A percentile compares a stretch with the other conserved stretches of the same genome.
These are phyloP conservation scores for Corrigiola litoralis DNA, from an alignment of 179 eudicot species.

Conservation along the genomic window DNA sequence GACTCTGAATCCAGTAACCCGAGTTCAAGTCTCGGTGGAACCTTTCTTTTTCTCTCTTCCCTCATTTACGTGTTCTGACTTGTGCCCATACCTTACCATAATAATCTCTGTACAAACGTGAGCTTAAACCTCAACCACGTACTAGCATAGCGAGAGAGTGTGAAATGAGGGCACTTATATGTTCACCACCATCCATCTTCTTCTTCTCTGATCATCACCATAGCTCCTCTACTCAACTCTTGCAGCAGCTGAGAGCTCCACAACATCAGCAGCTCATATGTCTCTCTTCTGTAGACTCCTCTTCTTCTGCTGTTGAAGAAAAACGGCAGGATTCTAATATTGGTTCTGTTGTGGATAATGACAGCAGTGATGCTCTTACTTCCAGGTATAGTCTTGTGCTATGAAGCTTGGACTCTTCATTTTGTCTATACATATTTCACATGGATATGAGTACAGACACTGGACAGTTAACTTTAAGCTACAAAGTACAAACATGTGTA, in stretches of 20 bases:
- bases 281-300: conserved; percentile 8
- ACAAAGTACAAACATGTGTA: no score
- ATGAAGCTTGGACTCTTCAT: neutral
- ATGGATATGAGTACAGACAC: no score
- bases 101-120: neutral
- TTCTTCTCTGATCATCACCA: conserved; percentile 6
- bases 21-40: conserved; percentile 91
- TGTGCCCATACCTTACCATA: no score
- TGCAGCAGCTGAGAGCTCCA: conserved; percentile 4
- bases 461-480: no score
- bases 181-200: neutral
- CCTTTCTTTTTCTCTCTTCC: conserved; percentile 21
- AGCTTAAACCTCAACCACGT: conserved; percentile 12
- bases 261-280: neutral
- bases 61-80: neutral
- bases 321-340: conserved; percentile 5
- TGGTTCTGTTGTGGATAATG: neutral
- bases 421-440: no score
- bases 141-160: neutral
- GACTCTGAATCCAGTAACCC: conserved; percentile 92
- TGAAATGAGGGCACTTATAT: conserved; percentile 1
- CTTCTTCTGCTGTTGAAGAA: conserved; percentile 21
- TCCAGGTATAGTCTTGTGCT: conserved; percentile 17
- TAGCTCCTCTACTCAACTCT: neutral
- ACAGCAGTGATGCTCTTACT: conserved; percentile 13